Conservation (phyloP, 352 stramenopile genomes). For the Poterioochromonas sp. region DNA sequence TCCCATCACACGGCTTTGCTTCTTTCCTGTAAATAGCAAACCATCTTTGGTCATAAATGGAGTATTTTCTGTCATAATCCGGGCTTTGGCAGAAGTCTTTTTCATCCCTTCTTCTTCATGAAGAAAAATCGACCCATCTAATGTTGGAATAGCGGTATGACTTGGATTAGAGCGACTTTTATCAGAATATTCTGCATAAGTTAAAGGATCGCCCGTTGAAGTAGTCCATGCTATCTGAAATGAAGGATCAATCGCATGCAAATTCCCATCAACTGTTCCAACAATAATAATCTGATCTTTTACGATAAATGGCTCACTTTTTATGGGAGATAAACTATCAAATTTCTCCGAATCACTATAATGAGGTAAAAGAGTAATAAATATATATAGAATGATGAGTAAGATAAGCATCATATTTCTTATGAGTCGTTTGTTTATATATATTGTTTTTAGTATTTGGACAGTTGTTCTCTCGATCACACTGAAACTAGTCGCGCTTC, state of each 20-base stretch:
- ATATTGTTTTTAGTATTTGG: no score
- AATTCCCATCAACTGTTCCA: constrained; percentile 11
- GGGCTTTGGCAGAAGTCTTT: constrained; percentile 12
- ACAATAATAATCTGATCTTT: background rate
- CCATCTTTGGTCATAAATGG: constrained; percentile 12
- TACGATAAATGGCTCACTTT: no score
- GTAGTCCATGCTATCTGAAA: background rate
- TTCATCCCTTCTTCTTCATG: background rate
- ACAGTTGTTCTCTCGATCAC: no score
- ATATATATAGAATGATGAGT: no score
- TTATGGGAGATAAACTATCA: no score
- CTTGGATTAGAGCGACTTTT: background rate
- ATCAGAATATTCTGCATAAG: background rate
- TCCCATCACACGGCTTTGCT: background rate
- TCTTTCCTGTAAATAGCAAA: constrained; percentile 1
- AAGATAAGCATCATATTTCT: no score
- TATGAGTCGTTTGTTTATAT: no score
- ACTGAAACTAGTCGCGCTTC: no score
- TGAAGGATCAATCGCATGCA: constrained; percentile 16
- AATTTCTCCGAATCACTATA: no score
- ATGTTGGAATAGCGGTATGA: background rate
- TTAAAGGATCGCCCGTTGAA: background rate
- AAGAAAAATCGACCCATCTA: background rate
- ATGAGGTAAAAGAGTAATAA: no score
- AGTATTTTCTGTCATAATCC: background rate